Evolutionary conservation across 768 basidiomycete genomes (phyloP).

Genomic region (Tephrocybe sp.): DNA sequence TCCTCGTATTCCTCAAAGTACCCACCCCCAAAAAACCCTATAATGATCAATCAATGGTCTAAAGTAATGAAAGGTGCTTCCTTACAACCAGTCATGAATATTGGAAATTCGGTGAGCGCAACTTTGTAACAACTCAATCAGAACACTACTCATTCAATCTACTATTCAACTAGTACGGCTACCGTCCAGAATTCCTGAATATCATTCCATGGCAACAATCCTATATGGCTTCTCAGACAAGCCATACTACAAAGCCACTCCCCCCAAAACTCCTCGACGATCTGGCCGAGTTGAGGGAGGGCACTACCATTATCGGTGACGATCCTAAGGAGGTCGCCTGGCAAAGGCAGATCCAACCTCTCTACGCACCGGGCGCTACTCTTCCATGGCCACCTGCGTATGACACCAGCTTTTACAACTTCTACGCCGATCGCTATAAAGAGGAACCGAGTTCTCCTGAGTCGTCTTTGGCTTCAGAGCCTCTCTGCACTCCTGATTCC

Average conservation of each 20-base stretch:
- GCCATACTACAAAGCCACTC: neutral
- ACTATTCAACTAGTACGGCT: too few relatives aligned
- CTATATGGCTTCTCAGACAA: too few relatives aligned
- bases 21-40: too few relatives aligned
- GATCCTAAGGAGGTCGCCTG: neutral
- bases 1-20: too few relatives aligned
- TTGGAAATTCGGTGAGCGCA: too few relatives aligned
- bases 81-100: too few relatives aligned
- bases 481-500: neutral
- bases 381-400: neutral
- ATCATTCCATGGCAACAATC: too few relatives aligned
- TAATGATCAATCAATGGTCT: too few relatives aligned
- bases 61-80: too few relatives aligned
- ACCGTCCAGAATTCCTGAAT: too few relatives aligned
- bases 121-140: too few relatives aligned
- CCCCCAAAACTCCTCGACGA: neutral
- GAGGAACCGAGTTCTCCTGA: neutral
- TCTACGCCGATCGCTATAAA: neutral
- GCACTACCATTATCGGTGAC: neutral
- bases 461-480: neutral
- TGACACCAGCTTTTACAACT: neutral
- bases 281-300: constrained; percentile 5
- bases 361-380: neutral
- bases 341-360: neutral
- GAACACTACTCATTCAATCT: too few relatives aligned